Evolutionary conservation across 306 rosid species (phyloP).

Genomic region (Castanospermum australe): DNA sequence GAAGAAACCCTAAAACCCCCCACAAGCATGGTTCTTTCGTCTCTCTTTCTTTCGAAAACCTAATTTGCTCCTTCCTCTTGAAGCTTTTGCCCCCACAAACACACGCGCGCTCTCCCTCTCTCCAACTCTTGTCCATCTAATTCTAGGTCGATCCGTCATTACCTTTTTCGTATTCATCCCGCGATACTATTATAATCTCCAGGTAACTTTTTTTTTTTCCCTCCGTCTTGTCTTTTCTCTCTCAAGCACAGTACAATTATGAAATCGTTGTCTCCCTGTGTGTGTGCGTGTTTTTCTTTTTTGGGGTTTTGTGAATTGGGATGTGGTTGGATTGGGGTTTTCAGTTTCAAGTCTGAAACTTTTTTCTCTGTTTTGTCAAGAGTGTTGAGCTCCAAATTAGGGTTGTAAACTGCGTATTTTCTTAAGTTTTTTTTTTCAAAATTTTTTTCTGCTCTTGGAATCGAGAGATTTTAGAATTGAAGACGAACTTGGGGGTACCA

Average conservation of each 20-base stretch:
- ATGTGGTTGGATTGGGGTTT: not conserved
- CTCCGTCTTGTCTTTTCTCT: not conserved
- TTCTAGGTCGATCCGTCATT: not conserved
- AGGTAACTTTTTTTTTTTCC: constrained; percentile 19
- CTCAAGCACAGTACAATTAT: not conserved
- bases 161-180: not conserved
- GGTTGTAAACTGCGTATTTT: not conserved
- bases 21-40: constrained; percentile 7
- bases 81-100: constrained; percentile 20
- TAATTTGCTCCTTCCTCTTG: not conserved
- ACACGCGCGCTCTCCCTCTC: not conserved
- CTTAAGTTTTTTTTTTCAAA: not conserved
- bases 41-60: constrained; percentile 13
- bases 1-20: constrained; percentile 40
- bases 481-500: not conserved
- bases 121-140: not conserved
- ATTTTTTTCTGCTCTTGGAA: not conserved
- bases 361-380: not conserved
- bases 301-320: not conserved
- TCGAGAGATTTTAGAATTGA: not conserved
- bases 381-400: not conserved
- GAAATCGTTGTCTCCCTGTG: not conserved
- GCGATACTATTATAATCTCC: not conserved
- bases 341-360: not conserved
- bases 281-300: not conserved